Percentiles rank a stretch among this genome's conserved stretches.
Evolutionary conservation across 2,329 filamentous ascomycete genomes (phyloP).

Genomic region (Penicillium sp.): DNA sequence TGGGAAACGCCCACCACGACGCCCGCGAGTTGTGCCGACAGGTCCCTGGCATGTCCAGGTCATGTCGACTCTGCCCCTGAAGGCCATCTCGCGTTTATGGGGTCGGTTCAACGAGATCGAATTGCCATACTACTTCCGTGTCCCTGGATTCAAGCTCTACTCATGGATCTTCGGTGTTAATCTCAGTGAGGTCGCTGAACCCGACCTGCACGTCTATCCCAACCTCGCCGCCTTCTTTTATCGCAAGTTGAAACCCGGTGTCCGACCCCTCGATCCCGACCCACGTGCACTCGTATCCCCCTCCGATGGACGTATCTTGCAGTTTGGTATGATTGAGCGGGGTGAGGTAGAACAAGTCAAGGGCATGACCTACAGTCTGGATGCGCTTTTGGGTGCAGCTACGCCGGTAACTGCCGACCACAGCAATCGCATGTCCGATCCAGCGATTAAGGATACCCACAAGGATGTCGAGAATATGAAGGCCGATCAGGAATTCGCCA

Average conservation of each 20-base stretch:
- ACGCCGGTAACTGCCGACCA: conserved; percentile 53
- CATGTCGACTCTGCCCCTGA: conserved; percentile 90
- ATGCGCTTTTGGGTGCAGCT: conserved; percentile 79
- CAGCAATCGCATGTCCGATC: conserved; percentile 43
- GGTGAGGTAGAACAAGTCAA: conserved; percentile 98
- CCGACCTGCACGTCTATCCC: conserved; percentile 85
- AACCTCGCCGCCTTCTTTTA: conserved; percentile 98
- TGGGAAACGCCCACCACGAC: conserved; percentile 56
- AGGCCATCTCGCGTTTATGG: conserved; percentile 88
- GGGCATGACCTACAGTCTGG: conserved; percentile 95
- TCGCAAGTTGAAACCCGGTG: conserved; percentile 86
- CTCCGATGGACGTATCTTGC: conserved; percentile 86
- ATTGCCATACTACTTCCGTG: conserved; percentile 84
- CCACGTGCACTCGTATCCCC: conserved; percentile 82
- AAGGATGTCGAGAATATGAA: conserved; percentile 69
- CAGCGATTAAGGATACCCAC: conserved; percentile 41
- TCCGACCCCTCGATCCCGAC: conserved; percentile 81
- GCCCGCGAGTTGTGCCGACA: conserved; percentile 73
- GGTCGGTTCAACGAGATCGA: conserved; percentile 88
- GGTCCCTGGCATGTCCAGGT: conserved; percentile 93
- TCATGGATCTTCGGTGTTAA: conserved; percentile 90
- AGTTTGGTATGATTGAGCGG: conserved; percentile 89
- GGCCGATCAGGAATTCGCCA: conserved; percentile 89
- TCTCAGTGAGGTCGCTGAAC: conserved; percentile 83
- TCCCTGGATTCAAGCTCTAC: conserved; percentile 91